Conservation (phyloP, 176 grass and related monocot genomes). For the Rhynchospora tenuis region DNA sequence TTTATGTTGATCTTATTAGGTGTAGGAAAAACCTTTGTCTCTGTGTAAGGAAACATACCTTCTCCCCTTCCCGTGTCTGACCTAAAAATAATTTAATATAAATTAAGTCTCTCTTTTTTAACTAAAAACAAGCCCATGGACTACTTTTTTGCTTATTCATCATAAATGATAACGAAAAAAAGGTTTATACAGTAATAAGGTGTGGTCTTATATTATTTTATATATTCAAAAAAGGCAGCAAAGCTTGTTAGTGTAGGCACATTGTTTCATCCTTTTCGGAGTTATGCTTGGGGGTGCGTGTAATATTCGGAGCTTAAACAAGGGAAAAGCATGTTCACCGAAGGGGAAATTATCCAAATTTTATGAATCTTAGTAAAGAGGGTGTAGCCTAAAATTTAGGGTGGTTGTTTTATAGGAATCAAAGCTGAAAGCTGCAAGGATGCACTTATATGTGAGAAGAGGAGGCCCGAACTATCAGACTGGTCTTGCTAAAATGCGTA, state of each 20-base stretch:
- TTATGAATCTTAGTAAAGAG: background rate
- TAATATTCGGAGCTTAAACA: background rate
- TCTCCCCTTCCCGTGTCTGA: background rate
- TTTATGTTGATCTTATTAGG: background rate
- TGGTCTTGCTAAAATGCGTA: slow-evolving; percentile 89
- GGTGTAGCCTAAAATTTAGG: background rate
- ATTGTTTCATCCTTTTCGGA: background rate
- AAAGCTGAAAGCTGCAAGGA: slow-evolving; percentile 80
- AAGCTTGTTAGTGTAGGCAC: too few species aligned
- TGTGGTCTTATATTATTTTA: too few species aligned
- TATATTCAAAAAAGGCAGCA: too few species aligned
- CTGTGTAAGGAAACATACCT: background rate
- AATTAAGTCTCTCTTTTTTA: too few species aligned
- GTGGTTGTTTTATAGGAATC: slow-evolving; percentile 47
- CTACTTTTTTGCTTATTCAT: background rate
- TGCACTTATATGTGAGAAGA: slow-evolving; percentile 90
- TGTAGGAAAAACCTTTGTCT: background rate
- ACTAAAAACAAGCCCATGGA: background rate
- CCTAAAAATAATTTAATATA: background rate
- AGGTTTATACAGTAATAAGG: too few species aligned
- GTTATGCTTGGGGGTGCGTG: background rate
- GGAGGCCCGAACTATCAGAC: slow-evolving; percentile 95
- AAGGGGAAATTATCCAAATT: background rate
- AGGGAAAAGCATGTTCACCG: background rate
- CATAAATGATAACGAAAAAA: too few species aligned